Evolutionary conservation across 257 asterid species (phyloP).

Genomic region (Plantago major): DNA sequence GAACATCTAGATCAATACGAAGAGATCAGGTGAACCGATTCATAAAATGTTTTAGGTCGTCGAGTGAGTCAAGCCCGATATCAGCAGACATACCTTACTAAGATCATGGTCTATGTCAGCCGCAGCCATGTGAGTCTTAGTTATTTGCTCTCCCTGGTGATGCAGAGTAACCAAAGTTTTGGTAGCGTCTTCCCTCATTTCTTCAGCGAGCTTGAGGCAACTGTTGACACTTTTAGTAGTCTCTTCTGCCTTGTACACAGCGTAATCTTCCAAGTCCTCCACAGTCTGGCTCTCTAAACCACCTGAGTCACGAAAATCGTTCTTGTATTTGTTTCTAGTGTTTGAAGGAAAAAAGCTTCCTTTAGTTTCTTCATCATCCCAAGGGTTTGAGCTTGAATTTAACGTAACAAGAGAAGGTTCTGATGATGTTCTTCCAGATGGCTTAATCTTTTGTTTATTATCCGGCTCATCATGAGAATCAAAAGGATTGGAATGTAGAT

Average conservation of each 20-base stretch:
- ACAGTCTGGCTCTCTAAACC: constrained; percentile 75
- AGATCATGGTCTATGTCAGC: constrained; percentile 90
- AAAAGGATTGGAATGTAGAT: constrained; percentile 57
- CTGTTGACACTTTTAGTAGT: constrained; percentile 61
- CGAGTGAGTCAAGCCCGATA: not conserved
- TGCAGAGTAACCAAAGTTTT: constrained; percentile 75
- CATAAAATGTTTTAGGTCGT: no score
- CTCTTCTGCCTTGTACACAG: constrained; percentile 76
- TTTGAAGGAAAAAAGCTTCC: constrained; percentile 32
- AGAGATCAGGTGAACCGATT: no score
- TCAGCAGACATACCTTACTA: constrained; percentile 62
- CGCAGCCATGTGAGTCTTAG: constrained; percentile 73
- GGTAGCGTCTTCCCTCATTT: constrained; percentile 83
- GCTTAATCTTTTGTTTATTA: constrained; percentile 38
- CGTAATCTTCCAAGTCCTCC: constrained; percentile 71
- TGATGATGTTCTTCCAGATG: constrained; percentile 51
- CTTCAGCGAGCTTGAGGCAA: constrained; percentile 91
- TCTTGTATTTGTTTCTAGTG: constrained; percentile 57
- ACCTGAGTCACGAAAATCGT: constrained; percentile 60
- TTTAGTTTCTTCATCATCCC: constrained; percentile 51
- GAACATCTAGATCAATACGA: no score
- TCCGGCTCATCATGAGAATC: constrained; percentile 68
- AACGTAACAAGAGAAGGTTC: constrained; percentile 43
- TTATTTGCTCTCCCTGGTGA: constrained; percentile 96
- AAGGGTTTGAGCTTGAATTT: constrained; percentile 49